Base-by-base conservation (phyloP, 1,284 basidiomycete genomes). In the Cutaneotrichosporon cyanovorans region DNA sequence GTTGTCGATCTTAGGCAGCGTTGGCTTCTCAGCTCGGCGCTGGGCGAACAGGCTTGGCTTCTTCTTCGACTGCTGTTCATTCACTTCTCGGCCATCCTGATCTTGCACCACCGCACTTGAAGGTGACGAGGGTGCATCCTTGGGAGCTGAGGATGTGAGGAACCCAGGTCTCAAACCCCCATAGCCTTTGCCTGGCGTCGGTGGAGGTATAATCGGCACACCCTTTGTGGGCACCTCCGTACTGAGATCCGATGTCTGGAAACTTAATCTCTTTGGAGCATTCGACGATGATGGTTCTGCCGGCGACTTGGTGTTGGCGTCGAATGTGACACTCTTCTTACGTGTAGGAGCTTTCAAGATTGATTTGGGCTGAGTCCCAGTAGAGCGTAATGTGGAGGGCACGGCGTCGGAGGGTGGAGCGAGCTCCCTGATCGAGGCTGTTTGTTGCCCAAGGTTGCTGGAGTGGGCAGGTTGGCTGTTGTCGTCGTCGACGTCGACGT, bases 241-340 rank as follows among this genome's bases (percentile, higher is more conserved):
- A 7, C 7, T 12, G 8, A 7, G 7, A 7, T 28, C 25, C 12
- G 25, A n/a, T 12, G 12, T 7, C 25, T 28, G 25, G 25, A 28
- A 28, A 12, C 25, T 7, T 12, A 7, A 28, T 12, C 12, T 7
- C 25, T 12, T 28, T 28, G 8, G 25, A 7, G 25, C 23, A 4
- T 22, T 21, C 21, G 12, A n/a, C 20, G 45, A 47, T 2, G 66
- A 64, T 4, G 62, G 62, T 22, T 60, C 60, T 2, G 65, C 64
- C 9, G 63, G 61, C 5, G 60, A 37, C 10, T 63, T 65, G 4
- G 66, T 52, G 15, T 61, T 59, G 1, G 57, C 53, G 51, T 69
- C 67, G 41, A 69, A 69, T 3, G 63, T 54, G 15, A 69, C 67
- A 15, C 59, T 61, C 51, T 69, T 69, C 42, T 68, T 69, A 3